Evolutionary conservation across 768 basidiomycete genomes (phyloP).

Genomic region (Macrolepiota fuliginosa): DNA sequence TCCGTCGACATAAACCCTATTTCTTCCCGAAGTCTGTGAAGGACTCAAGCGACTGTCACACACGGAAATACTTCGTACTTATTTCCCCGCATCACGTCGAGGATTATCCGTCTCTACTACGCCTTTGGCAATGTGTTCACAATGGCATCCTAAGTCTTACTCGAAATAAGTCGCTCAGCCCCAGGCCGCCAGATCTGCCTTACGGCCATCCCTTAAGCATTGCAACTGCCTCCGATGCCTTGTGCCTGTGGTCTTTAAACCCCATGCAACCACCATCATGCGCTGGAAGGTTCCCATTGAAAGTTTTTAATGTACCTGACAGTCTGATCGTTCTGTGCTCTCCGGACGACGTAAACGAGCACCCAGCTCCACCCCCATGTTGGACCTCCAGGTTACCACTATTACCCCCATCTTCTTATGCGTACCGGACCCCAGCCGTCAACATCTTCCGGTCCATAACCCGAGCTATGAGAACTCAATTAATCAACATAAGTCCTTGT

Average conservation of each 20-base stretch:
- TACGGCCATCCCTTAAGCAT: neutral
- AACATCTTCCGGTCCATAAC: neutral
- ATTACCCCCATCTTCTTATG: neutral
- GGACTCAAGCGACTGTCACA: neutral
- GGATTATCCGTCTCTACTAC: neutral
- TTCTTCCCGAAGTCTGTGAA: neutral
- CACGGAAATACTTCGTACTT: neutral
- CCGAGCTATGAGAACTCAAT: neutral
- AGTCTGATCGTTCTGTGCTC: neutral
- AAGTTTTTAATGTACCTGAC: neutral
- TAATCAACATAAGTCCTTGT: neutral
- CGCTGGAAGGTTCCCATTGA: neutral
- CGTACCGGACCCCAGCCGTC: neutral
- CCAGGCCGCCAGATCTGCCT: neutral
- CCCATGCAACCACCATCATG: neutral
- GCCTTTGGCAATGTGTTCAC: conserved; percentile 6
- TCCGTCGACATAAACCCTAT: neutral
- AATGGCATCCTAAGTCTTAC: neutral
- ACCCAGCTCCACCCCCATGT: neutral
- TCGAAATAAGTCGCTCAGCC: neutral
- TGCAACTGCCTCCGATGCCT: neutral
- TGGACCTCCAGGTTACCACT: neutral
- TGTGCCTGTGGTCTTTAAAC: neutral
- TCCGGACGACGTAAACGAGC: neutral
- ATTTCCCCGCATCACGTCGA: conserved; percentile 9